phyloP scores from a whole-genome alignment of 257 asterid genomes.

The Jaltomata sinuosa region DNA sequence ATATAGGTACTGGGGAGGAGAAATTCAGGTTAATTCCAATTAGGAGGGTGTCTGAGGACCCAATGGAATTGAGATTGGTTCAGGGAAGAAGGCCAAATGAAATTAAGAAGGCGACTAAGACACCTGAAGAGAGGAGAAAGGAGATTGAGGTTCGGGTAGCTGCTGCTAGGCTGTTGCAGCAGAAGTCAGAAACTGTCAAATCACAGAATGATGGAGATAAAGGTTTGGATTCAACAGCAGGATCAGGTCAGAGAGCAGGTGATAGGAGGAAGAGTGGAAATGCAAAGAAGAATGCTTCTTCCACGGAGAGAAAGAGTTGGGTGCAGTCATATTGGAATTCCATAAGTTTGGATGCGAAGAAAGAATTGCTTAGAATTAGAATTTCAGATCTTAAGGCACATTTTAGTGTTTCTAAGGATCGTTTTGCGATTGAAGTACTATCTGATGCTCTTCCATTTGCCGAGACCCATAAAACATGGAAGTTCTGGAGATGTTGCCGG shows the following conservation, averaged over 20 bases:
- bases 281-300: slow-evolving; percentile 43
- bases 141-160: slow-evolving; percentile 84
- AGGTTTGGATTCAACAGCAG: slow-evolving; percentile 36
- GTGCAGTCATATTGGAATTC: slow-evolving; percentile 57
- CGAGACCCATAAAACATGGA: slow-evolving; percentile 49
- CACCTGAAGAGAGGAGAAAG: slow-evolving; percentile 73
- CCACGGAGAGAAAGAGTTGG: slow-evolving; percentile 62
- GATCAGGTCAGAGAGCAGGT: slow-evolving; percentile 34
- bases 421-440: slow-evolving; percentile 31
- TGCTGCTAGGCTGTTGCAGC: slow-evolving; percentile 76
- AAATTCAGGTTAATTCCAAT: slow-evolving; percentile 70
- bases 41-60: slow-evolving; percentile 66
- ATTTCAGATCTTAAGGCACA: slow-evolving; percentile 50
- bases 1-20: slow-evolving; percentile 61
- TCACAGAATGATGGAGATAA: slow-evolving; percentile 39
- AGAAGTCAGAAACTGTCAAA: slow-evolving; percentile 38
- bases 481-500: slow-evolving; percentile 60
- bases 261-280: slow-evolving; percentile 54
- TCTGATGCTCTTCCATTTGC: slow-evolving; percentile 57
- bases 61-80: slow-evolving; percentile 63
- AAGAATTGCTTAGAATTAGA: slow-evolving; percentile 34
- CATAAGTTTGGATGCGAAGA: slow-evolving; percentile 43
- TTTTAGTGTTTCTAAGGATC: slow-evolving; percentile 45
- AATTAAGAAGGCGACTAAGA: slow-evolving; percentile 69
- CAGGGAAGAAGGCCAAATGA: slow-evolving; percentile 69